These are phyloP conservation scores for Pseudogymnoascus sp. DNA, from an alignment of 2,329 filamentous ascomycete species.

Conservation along the genomic window DNA sequence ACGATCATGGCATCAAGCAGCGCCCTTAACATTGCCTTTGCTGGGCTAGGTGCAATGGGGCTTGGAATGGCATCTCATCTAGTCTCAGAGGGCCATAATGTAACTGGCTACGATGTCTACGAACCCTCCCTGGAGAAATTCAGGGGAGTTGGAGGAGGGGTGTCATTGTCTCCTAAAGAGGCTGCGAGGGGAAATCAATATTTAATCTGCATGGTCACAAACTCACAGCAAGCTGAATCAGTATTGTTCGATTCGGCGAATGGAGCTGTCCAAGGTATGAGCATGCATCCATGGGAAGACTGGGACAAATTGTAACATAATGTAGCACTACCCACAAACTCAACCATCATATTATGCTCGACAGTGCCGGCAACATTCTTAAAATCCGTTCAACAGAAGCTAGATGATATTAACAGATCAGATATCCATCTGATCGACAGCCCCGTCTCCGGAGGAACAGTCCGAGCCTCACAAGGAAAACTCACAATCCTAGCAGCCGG, in stretches of 20 bases:
- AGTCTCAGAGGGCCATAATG: constrained; percentile 57
- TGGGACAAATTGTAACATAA: not conserved
- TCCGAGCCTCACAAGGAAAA: constrained; percentile 63
- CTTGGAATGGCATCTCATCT: constrained; percentile 76
- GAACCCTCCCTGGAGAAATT: constrained; percentile 61
- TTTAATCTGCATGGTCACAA: constrained; percentile 72
- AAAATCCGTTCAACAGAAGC: constrained; percentile 50
- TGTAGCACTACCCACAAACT: constrained; percentile 42
- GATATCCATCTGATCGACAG: constrained; percentile 66
- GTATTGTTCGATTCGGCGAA: constrained; percentile 55
- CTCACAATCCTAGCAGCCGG: constrained; percentile 70
- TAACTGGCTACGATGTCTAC: constrained; percentile 68
- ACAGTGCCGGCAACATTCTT: constrained; percentile 65
- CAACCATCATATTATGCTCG: constrained; percentile 60
- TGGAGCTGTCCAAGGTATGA: constrained; percentile 39
- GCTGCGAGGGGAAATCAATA: constrained; percentile 54
- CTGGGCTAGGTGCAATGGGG: constrained; percentile 75
- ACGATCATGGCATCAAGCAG: constrained; percentile 21
- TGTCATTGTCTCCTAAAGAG: constrained; percentile 53
- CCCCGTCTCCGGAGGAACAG: constrained; percentile 66
- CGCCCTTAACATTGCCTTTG: constrained; percentile 55
- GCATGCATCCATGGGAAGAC: constrained; percentile 20
- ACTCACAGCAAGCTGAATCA: constrained; percentile 59
- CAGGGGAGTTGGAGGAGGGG: constrained; percentile 53
- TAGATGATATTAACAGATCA: constrained; percentile 48